These are phyloP conservation scores for Cytidiella melzeri DNA, from an alignment of 768 basidiomycete species.

Conservation along the genomic window DNA sequence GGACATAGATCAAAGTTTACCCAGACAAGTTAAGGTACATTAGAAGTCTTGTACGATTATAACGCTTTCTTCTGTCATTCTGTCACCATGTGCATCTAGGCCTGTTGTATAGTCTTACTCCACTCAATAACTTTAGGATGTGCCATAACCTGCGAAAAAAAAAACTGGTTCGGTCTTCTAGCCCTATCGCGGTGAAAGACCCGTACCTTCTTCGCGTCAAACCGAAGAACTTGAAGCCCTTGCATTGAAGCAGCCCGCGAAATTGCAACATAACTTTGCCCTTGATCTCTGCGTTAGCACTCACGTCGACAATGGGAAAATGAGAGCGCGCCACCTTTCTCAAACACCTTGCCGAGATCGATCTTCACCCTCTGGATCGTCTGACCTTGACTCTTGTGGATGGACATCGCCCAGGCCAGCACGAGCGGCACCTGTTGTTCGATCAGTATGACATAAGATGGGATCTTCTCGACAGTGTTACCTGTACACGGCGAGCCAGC, in stretches of 20 bases:
- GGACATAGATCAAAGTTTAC: too few species aligned
- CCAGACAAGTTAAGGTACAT: too few species aligned
- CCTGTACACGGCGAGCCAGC: constrained; percentile 43
- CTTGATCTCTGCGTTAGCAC: constrained; percentile 17
- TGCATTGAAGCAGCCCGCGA: constrained; percentile 49
- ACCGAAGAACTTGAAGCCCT: constrained; percentile 47
- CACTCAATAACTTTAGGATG: constrained; percentile 40
- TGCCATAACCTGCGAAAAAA: constrained; percentile 31
- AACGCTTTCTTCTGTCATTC: too few species aligned
- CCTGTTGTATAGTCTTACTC: constrained; percentile 28
- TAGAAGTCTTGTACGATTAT: too few species aligned
- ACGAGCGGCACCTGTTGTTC: constrained; percentile 60
- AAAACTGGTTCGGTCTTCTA: neutral
- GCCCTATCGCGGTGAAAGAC: neutral
- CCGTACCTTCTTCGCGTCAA: constrained; percentile 44
- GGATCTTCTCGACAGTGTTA: constrained; percentile 9
- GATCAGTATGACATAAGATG: too few species aligned
- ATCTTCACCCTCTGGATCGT: constrained; percentile 62
- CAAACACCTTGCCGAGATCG: constrained; percentile 62
- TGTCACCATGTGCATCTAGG: neutral
- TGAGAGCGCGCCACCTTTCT: constrained; percentile 33
- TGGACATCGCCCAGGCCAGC: constrained; percentile 71
- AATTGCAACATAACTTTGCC: constrained; percentile 44
- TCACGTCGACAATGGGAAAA: neutral
- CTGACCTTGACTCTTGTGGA: constrained; percentile 76